Percentiles rank a stretch among this genome's conserved stretches.
phyloP scores from a whole-genome alignment of 116 monocot genomes.

The Posidonia oceanica region DNA sequence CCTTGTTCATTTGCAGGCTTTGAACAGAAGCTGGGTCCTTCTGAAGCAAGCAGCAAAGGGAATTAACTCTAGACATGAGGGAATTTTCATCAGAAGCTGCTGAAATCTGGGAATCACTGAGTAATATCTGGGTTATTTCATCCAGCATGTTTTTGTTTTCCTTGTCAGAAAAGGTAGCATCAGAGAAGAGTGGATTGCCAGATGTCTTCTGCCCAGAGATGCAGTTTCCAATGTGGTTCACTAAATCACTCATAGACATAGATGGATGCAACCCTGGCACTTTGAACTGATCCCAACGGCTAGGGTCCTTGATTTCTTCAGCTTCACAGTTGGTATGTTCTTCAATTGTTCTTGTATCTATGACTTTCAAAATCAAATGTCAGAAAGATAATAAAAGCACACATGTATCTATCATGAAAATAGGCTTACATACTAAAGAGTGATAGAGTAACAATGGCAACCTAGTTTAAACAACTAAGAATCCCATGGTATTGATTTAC shows the following conservation, averaged over 20 bases:
- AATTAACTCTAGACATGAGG: conserved; percentile 76
- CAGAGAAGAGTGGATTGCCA: conserved; percentile 24
- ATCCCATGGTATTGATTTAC: too few species aligned
- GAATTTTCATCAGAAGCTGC: conserved; percentile 47
- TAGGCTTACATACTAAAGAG: too few species aligned
- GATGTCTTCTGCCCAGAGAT: conserved; percentile 38
- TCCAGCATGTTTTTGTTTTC: conserved; percentile 31
- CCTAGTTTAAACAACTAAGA: too few species aligned
- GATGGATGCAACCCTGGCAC: conserved; percentile 49
- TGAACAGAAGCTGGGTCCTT: conserved; percentile 15
- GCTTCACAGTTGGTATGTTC: conserved; percentile 15
- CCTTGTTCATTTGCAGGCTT: conserved; percentile 1
- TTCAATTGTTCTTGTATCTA: conserved; percentile 24
- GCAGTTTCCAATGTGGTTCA: conserved; percentile 63
- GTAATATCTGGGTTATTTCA: conserved; percentile 62
- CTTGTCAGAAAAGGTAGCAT: conserved; percentile 1
- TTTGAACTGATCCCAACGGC: conserved; percentile 35
- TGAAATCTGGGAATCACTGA: conserved; percentile 54
- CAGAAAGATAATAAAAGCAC: too few species aligned
- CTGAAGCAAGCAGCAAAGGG: conserved; percentile 70
- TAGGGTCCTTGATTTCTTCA: conserved; percentile 9
- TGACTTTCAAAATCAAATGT: conserved; percentile 5
- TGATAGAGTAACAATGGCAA: too few species aligned
- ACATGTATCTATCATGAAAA: too few species aligned
- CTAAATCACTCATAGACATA: conserved; percentile 56